A percentile compares a stretch with the other conserved stretches of the same genome.
These are phyloP conservation scores for Rhodosporidiobolus sp. DNA, from an alignment of 768 basidiomycete genomes.

Conservation along the genomic window DNA sequence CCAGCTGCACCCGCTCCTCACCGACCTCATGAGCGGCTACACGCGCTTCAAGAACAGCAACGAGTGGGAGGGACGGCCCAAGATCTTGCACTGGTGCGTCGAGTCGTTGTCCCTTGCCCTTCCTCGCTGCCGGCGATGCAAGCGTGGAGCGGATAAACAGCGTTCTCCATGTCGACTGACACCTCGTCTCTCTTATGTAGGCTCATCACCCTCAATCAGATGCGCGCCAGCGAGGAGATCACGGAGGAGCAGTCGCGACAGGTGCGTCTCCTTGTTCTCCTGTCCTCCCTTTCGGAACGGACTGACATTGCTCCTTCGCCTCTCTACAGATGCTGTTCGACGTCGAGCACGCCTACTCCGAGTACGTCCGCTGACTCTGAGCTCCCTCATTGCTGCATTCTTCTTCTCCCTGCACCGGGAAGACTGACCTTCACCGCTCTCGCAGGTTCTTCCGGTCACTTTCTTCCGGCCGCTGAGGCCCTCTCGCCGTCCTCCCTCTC, in stretches of 20 bases:
- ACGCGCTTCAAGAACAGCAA: slow-evolving; percentile 90
- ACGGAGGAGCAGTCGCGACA: slow-evolving; percentile 92
- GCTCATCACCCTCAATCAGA: slow-evolving; percentile 92
- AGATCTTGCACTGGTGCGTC: slow-evolving; percentile 84
- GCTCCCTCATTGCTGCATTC: not conserved
- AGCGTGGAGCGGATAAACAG: not conserved
- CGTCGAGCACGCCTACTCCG: slow-evolving; percentile 81
- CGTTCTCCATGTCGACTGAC: not conserved
- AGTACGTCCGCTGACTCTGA: slow-evolving; percentile 73
- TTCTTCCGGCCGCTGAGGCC: slow-evolving; percentile 9
- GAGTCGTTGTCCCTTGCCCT: not conserved
- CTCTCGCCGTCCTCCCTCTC: not conserved
- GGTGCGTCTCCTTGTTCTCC: slow-evolving; percentile 51
- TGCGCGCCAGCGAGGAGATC: slow-evolving; percentile 96
- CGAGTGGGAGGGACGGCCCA: slow-evolving; percentile 93
- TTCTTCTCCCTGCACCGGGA: not conserved
- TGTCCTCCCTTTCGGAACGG: not conserved
- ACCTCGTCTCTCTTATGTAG: slow-evolving; percentile 53
- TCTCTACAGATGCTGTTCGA: slow-evolving; percentile 77
- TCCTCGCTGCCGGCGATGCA: not conserved
- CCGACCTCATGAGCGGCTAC: slow-evolving; percentile 92
- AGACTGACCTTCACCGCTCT: not conserved
- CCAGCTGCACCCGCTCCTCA: slow-evolving; percentile 87
- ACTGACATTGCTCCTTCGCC: not conserved
- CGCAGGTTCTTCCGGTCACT: slow-evolving; percentile 36